These are phyloP conservation scores for Trichoderma simmonsii DNA, from an alignment of 2,329 filamentous ascomycete species.

Conservation along the genomic window DNA sequence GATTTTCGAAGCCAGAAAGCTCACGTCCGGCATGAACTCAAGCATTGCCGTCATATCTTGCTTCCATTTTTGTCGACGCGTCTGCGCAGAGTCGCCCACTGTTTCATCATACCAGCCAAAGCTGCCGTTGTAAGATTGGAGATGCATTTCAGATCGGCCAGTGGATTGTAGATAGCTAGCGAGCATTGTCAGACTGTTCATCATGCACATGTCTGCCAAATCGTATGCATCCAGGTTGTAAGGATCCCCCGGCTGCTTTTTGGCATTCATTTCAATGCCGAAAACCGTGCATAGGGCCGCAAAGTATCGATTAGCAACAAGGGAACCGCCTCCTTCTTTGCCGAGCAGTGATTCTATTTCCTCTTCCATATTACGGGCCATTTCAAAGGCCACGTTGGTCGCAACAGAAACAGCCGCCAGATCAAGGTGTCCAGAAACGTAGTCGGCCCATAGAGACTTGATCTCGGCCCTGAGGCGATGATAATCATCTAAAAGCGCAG, in stretches of 20 bases:
- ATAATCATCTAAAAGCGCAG: neutral
- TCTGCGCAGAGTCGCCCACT: neutral
- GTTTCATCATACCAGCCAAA: slow-evolving; percentile 3
- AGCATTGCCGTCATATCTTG: slow-evolving; percentile 3
- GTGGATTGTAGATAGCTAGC: neutral
- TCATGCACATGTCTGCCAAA: neutral
- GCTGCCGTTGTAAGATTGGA: neutral
- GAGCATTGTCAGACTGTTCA: neutral
- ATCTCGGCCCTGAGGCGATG: neutral
- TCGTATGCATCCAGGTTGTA: neutral
- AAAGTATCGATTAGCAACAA: neutral
- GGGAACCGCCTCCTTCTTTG: neutral
- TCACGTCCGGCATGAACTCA: neutral
- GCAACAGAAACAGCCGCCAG: neutral
- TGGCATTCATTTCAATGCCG: neutral
- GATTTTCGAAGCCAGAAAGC: neutral
- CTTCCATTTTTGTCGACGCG: neutral
- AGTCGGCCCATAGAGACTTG: neutral
- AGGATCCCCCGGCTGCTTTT: neutral
- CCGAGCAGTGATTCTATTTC: neutral
- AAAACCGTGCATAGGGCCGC: neutral
- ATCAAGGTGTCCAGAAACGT: neutral
- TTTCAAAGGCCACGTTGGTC: neutral
- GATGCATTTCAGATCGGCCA: neutral
- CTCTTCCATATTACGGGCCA: neutral